Evolutionary conservation across 208 protist genomes (phyloP), one percentile per base, ranked within the genome.

Genomic region (Phytomonas sp.): DNA sequence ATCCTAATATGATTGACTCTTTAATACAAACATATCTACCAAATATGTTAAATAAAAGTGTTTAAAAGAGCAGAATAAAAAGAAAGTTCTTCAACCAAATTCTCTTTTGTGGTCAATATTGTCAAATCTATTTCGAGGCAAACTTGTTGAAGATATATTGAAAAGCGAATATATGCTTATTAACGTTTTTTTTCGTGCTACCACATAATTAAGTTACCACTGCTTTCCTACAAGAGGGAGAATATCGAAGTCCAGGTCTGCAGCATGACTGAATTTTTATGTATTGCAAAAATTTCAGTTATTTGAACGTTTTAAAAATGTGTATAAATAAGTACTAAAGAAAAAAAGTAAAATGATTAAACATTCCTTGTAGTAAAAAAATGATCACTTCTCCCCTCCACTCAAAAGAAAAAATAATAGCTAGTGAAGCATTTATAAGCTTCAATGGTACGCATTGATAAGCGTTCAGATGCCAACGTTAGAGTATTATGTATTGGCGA

Each of bases 401-500:
- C 63, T 30, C 19, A 59, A 19, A 26, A 1, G n/a, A 60, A 66
- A 40, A 37, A 65, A 12, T 61, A 37, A n/a, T n/a, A n/a, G n/a
- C n/a, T n/a, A 4, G 30, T 67, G 26, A 64, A 36, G n/a, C 73
- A 60, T 26, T 52, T 64, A 49, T 66, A 34, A 26, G 64, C 60
- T 60, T 45, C 10, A n/a, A 72, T 76, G 72, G 63, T 45, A 45
- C 67, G 52, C 7, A 76, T 74, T 65, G 80, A 81, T 26, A 81
- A 81, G 42, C 80, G 75, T 60, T 64, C 45, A 6, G 80, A 84
- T 16, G 74, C 37, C 63, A 71, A 72, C 42, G 78, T 71, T n/a
- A 74, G 78, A 56, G 75, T 94, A 69, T 75, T 94, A 76, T 76
- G 73, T 42, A 69, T 78, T 0, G 86, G 87, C 0, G 84, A 94